Base-by-base conservation (phyloP, 805 yeast species). In the Danielozyma ontarioensis region DNA sequence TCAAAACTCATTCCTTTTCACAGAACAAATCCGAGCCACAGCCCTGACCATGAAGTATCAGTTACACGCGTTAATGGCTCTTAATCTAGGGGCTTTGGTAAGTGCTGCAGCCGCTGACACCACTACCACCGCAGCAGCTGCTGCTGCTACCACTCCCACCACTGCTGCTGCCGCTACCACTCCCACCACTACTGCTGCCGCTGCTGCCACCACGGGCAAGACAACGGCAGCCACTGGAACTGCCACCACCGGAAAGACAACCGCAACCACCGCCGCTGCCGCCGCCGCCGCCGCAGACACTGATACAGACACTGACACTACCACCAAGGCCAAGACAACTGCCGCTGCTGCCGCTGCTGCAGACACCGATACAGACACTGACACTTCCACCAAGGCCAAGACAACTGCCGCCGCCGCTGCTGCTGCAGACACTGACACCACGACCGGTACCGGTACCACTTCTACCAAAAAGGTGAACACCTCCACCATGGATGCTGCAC, bases 101-200 rank as follows among this genome's bases (percentile, higher is more conserved):
- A n/a, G n/a, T n/a, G 42, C 50, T 4, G 40, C 50, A 12, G 36
- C 43, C 18, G 32, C 52, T 11, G 36, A 48, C 4, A 42, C 52
- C 4, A 35, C 50, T 5, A 36, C 53, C 11, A 35, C 53, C 10
- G 41, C 37, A 13, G 41, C 46, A 14, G 41, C 39, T 13, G 37
- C 48, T 4, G 35, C 48, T 3, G 39, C 50, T 3, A 34, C 51
- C 10, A 35, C 50, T 7, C 34, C 51, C 6, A 39, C 48, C 12
- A 38, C 51, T 12, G 37, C 44, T 12, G 41, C 46, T 16, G 41
- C 45, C 14, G 36, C 43, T 5, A 32, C 48, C 10, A 30, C 45
- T 17, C 28, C 42, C 2, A 29, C 44, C 2, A 33, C 46, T 8
- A 38, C 50, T 2, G 41, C 49, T 8, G 34, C 42, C 3, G 25